These are phyloP conservation scores for Dissoconium aciculare DNA, from an alignment of 2,329 filamentous ascomycete genomes.

Conservation along the genomic window DNA sequence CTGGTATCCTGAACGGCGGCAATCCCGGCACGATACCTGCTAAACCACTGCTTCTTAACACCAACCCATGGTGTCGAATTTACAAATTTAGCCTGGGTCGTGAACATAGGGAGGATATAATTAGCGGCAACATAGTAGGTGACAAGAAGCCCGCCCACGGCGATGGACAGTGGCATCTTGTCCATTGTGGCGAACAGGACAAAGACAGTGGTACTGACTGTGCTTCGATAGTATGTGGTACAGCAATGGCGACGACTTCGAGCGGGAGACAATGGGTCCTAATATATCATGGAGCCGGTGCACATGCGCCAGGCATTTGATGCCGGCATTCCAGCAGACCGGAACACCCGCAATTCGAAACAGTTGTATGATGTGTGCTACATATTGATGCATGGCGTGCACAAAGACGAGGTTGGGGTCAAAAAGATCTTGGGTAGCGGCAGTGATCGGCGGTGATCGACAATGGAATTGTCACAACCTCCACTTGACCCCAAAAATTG, in stretches of 20 bases:
- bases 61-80: conserved; percentile 10
- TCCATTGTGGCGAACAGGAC: background rate
- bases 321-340: too few relatives aligned
- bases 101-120: conserved; percentile 6
- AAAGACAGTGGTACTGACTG: conserved; percentile 1
- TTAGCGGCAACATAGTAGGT: conserved; percentile 1
- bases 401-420: conserved; percentile 1
- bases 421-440: conserved; percentile 1
- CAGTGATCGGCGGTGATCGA: background rate
- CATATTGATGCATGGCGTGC: background rate
- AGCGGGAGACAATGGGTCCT: background rate
- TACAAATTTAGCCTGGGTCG: conserved; percentile 6
- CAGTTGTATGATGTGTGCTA: background rate
- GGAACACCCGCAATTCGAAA: background rate
- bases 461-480: too few relatives aligned
- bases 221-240: background rate
- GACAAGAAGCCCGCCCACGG: conserved; percentile 1
- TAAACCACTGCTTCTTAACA: conserved; percentile 10
- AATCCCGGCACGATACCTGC: conserved; percentile 7
- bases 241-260: background rate
- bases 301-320: too few relatives aligned
- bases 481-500: too few relatives aligned
- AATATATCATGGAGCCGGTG: conserved; percentile 1
- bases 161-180: background rate
- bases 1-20: conserved; percentile 8